Evolutionary conservation across 129 eudicot species (phyloP).

Genomic region (Flaveria sonorensis): DNA sequence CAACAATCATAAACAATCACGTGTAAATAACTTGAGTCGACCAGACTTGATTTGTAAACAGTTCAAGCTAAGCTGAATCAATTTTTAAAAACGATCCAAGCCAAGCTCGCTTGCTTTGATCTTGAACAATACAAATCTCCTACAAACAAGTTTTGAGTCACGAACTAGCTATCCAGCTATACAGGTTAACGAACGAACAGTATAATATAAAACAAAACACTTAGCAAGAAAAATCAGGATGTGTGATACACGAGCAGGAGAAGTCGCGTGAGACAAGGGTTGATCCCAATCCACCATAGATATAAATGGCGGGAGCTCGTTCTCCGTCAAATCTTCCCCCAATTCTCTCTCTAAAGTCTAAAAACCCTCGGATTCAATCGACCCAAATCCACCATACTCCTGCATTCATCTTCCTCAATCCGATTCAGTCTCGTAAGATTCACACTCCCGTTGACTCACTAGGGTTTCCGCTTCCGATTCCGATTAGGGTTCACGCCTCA

Average conservation of each 20-base stretch:
- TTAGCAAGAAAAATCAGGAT: neutral
- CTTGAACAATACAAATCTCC: too few species aligned
- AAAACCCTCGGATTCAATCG: neutral
- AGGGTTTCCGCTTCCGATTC: neutral
- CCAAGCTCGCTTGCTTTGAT: too few species aligned
- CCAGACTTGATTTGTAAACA: too few species aligned
- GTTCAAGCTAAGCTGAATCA: too few species aligned
- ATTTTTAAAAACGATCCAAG: too few species aligned
- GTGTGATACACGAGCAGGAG: neutral
- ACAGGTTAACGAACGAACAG: too few species aligned
- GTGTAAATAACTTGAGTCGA: too few species aligned
- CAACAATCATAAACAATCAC: too few species aligned
- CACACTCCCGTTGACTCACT: neutral
- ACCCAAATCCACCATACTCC: neutral
- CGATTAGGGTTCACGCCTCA: neutral
- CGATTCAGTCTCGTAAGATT: neutral
- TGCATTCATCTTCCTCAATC: neutral
- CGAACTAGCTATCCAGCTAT: too few species aligned
- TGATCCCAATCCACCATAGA: slow-evolving; percentile 19
- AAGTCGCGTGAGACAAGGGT: slow-evolving; percentile 20
- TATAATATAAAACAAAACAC: too few species aligned
- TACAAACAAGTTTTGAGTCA: too few species aligned
- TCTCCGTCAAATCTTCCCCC: slow-evolving; percentile 27
- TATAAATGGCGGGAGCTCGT: slow-evolving; percentile 54
- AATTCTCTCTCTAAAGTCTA: slow-evolving; percentile 8